phyloP scores from a whole-genome alignment of 2,329 filamentous ascomycete genomes.

The Pyrenophora tritici-repentis region DNA sequence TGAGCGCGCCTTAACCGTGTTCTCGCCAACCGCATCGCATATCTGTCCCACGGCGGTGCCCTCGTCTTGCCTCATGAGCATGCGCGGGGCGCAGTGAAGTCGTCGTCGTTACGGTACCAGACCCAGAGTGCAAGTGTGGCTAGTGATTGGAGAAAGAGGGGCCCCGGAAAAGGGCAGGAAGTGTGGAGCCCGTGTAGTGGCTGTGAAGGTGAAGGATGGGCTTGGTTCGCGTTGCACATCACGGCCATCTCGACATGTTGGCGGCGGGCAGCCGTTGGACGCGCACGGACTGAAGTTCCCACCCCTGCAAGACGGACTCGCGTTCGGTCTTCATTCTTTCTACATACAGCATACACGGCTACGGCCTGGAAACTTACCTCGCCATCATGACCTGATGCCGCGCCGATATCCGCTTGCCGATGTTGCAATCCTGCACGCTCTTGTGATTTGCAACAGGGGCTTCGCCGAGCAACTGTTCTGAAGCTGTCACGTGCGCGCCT shows the following conservation, averaged over 20 bases:
- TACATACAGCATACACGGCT: slow-evolving; percentile 1
- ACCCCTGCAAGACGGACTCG: slow-evolving; percentile 1
- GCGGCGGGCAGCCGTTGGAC: slow-evolving; percentile 10
- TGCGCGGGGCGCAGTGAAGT: slow-evolving; percentile 24
- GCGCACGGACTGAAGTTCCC: slow-evolving; percentile 10
- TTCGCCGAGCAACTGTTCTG: slow-evolving; percentile 10
- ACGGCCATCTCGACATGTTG: slow-evolving; percentile 11
- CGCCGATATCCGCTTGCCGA: slow-evolving; percentile 18
- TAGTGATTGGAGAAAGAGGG: slow-evolving; percentile 15
- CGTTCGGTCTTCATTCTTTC: slow-evolving; percentile 3
- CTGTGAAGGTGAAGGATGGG: slow-evolving; percentile 10
- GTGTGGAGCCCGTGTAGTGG: slow-evolving; percentile 14
- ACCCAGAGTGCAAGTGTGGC: slow-evolving; percentile 18
- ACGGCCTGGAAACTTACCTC: slow-evolving; percentile 11
- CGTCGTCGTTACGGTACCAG: slow-evolving; percentile 19
- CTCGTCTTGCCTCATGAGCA: slow-evolving; percentile 45
- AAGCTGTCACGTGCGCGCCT: slow-evolving; percentile 30
- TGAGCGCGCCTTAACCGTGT: slow-evolving; percentile 49
- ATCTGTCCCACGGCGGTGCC: slow-evolving; percentile 32
- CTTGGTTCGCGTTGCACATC: neutral
- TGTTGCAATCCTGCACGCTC: slow-evolving; percentile 9
- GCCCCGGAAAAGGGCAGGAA: slow-evolving; percentile 21
- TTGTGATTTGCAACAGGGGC: slow-evolving; percentile 6
- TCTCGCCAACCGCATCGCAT: slow-evolving; percentile 47
- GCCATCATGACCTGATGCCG: slow-evolving; percentile 33